Percentiles rank a stretch among this genome's conserved stretches.
These are phyloP conservation scores for Aspergillus flavus DNA, from an alignment of 2,329 filamentous ascomycete genomes.

Conservation along the genomic window DNA sequence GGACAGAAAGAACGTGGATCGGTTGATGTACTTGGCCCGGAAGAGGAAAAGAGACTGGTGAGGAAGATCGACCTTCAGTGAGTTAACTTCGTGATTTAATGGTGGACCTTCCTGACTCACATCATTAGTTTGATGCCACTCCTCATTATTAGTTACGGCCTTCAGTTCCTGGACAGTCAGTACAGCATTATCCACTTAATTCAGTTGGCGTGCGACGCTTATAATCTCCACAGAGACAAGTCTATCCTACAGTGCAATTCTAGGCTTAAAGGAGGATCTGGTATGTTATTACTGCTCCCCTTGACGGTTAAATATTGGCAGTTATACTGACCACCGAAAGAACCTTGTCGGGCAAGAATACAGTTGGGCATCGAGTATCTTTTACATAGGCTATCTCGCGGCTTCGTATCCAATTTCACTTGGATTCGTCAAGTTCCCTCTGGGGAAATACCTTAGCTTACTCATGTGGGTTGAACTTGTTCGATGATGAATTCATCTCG, in stretches of 20 bases:
- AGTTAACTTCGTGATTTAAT: not conserved
- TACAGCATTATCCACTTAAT: not conserved
- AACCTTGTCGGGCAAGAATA: constrained; percentile 21
- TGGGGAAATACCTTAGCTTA: constrained; percentile 34
- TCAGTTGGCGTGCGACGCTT: not conserved
- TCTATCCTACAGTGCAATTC: constrained; percentile 18
- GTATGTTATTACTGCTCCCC: not conserved
- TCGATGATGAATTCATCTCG: not conserved
- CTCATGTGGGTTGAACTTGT: constrained; percentile 15
- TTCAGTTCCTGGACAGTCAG: constrained; percentile 36
- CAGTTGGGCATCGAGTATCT: constrained; percentile 26
- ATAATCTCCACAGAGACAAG: constrained; percentile 16
- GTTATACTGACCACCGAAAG: not conserved
- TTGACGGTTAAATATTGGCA: not conserved
- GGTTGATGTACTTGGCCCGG: constrained; percentile 6
- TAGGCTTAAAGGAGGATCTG: constrained; percentile 18
- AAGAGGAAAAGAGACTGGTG: constrained; percentile 18
- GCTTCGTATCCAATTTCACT: constrained; percentile 38
- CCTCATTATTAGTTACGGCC: constrained; percentile 20
- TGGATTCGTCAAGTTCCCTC: constrained; percentile 34
- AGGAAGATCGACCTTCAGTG: constrained; percentile 20
- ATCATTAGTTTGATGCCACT: constrained; percentile 21
- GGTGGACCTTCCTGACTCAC: not conserved
- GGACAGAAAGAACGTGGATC: constrained; percentile 6
- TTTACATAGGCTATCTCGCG: constrained; percentile 31